Base-by-base conservation (phyloP, 2,329 filamentous ascomycete species). In the Scopulariopsis brevicaulis region DNA sequence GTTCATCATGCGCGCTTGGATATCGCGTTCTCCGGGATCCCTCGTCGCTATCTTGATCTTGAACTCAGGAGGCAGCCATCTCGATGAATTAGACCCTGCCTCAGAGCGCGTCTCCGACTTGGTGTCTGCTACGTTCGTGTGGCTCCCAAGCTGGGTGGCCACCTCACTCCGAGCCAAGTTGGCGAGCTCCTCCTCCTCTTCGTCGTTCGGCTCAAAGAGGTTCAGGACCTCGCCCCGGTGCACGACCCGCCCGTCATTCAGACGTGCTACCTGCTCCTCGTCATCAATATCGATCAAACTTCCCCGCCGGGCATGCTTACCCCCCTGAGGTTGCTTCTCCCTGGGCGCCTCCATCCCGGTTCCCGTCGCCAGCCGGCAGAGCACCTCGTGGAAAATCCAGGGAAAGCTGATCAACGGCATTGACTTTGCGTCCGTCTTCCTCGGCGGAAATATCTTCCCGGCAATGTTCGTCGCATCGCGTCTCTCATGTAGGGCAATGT, bases 391-490 rank as follows among this genome's bases (percentile, higher is more conserved):
- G 62, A 97, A 96, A 1, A 97, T 75, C 94, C 94, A 99, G 0
- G 94, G 93, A 64, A 96, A 97, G 60, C 87, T 94, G 64, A 96
- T 94, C 10, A 97, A 74, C 0, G 94, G 93, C 77, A 91, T 86
- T 2, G 74, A 72, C 10, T 74, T 74, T 2, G 75, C 65, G 12
- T 70, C 61, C 22, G 28, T 24, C 32, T 40, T 40, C 46, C 11
- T 40, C 7, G 28, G 43, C 54, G 24, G n/a, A 22, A 64, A 28
- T 4, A 62, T 60, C n/a, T 57, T 56, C 18, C 68, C 75, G 7
- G 70, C 70, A 2, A 69, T 64, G 61, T 70, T 71, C 1, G 64
- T 71, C 12, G 63, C 59, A 25, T 59, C 62, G 54, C 60, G 61
- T 51, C 60, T 66, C 63, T 84, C 79, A 22, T 74, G 69, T 4